Evolutionary conservation across 2,329 filamentous ascomycete species (phyloP), one percentile per base, ranked within the genome.

Genomic region (Tolypocladium nubicola): DNA sequence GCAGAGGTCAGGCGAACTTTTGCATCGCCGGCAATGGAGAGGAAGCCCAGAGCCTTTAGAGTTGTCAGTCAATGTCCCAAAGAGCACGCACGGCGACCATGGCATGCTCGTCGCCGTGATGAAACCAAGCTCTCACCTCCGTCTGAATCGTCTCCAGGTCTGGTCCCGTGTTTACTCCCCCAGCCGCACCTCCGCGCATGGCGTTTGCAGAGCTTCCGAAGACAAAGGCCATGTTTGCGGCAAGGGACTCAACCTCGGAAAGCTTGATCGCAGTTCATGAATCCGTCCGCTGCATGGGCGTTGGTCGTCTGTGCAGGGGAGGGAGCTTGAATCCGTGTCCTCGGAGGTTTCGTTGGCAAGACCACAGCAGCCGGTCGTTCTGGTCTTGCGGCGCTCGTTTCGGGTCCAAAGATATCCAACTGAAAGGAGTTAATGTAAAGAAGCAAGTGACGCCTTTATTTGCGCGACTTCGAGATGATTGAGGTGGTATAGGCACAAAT

Each of bases 111-210:
- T 21, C 21, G 40, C n/a, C 19, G 13, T 54, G 45, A 53, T n/a
- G 66, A 26, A 14, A 35, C 4, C 21, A 14, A 13, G 5, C 73
- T 62, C 75, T 62, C 75, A 90, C 89, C 79, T 96, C 90, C 63
- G 91, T 93, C 70, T 87, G 83, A 64, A 96, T 88, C 62, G 91
- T 86, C 63, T 85, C 79, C 56, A 96, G 78, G 66, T 90, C 85
- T 54, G 83, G 78, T 47, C 88, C 89, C 68, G 72, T 65, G 53
- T 64, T 71, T 57, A 69, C 57, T 50, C 63, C 66, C 60, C 66
- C 76, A 60, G 71, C 70, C 59, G 53, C 59, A 39, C 71, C 74
- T 58, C 73, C 74, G 61, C 73, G 70, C 68, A 75, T 71, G 68
- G 70, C 71, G 63, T 73, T 76, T 56, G 71, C 73, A 57, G 77